phyloP scores from a whole-genome alignment of 75 land plant species.

The Chamaecyparis obtusa region DNA sequence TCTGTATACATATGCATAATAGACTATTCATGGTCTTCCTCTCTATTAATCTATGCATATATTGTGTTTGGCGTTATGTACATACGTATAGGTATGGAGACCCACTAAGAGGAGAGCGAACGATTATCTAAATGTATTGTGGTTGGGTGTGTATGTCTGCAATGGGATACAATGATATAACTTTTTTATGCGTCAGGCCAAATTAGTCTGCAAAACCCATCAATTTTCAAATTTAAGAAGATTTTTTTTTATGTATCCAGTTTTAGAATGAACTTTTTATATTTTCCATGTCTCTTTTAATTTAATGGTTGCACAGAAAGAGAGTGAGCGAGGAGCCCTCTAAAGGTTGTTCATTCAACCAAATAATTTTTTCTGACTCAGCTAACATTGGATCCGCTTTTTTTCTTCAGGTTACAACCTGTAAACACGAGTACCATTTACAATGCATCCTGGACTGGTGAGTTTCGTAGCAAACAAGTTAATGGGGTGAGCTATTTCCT shows the following conservation, averaged over 20 bases:
- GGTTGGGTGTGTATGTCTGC: background rate
- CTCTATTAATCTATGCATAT: background rate
- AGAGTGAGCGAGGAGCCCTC: background rate
- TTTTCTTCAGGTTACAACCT: slow-evolving; percentile 68
- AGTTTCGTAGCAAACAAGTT: slow-evolving; percentile 1
- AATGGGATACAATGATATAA: background rate
- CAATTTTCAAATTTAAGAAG: background rate
- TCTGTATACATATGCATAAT: background rate
- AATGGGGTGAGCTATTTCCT: background rate
- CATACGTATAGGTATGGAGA: background rate
- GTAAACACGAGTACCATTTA: slow-evolving; percentile 97
- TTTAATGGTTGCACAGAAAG: background rate
- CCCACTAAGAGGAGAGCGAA: background rate
- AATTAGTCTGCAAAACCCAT: background rate
- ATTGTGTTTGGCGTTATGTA: background rate
- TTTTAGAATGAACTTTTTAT: background rate
- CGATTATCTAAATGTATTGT: background rate
- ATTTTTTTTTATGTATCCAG: background rate
- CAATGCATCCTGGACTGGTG: slow-evolving; percentile 99
- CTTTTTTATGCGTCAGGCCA: background rate
- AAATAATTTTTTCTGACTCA: background rate
- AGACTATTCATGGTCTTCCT: background rate
- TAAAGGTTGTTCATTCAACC: background rate
- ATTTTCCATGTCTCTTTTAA: background rate
- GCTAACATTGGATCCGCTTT: slow-evolving; percentile 1